phyloP scores from a whole-genome alignment of 352 stramenopile genomes.

The Phytopythium chamaehyphon region DNA sequence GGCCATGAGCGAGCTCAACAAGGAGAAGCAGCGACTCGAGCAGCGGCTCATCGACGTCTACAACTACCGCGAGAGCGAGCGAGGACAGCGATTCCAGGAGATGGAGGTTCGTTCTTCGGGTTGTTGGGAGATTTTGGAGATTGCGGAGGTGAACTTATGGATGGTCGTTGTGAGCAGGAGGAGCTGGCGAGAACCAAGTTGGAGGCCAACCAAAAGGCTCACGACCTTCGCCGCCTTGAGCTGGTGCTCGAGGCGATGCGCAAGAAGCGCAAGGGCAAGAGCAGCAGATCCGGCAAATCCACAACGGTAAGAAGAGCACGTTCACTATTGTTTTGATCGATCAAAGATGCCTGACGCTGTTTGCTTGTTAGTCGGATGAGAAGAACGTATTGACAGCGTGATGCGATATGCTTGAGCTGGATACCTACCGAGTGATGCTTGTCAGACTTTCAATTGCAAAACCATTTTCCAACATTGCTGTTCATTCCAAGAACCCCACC shows the following conservation, averaged over 20 bases:
- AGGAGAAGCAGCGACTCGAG: slow-evolving; percentile 55
- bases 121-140: no score
- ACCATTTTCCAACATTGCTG: no score
- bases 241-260: slow-evolving; percentile 36
- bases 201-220: slow-evolving; percentile 40
- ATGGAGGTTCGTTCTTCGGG: slow-evolving; percentile 38
- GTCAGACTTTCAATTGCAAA: neutral
- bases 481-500: no score
- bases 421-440: neutral
- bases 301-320: slow-evolving; percentile 1
- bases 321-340: no score
- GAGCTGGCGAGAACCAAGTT: slow-evolving; percentile 52
- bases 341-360: neutral
- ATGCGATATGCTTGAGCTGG: neutral
- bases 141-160: neutral
- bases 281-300: slow-evolving; percentile 7
- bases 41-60: slow-evolving; percentile 62
- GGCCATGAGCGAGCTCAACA: slow-evolving; percentile 34
- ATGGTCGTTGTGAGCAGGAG: slow-evolving; percentile 12
- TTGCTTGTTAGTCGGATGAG: slow-evolving; percentile 3
- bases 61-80: slow-evolving; percentile 69
- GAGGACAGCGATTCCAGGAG: slow-evolving; percentile 45
- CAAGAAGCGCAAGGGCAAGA: slow-evolving; percentile 35
- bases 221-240: slow-evolving; percentile 41
- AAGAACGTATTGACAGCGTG: slow-evolving; percentile 2